Evolutionary conservation across 2,329 filamentous ascomycete species (phyloP).

Genomic region (Fulvia fulva): DNA sequence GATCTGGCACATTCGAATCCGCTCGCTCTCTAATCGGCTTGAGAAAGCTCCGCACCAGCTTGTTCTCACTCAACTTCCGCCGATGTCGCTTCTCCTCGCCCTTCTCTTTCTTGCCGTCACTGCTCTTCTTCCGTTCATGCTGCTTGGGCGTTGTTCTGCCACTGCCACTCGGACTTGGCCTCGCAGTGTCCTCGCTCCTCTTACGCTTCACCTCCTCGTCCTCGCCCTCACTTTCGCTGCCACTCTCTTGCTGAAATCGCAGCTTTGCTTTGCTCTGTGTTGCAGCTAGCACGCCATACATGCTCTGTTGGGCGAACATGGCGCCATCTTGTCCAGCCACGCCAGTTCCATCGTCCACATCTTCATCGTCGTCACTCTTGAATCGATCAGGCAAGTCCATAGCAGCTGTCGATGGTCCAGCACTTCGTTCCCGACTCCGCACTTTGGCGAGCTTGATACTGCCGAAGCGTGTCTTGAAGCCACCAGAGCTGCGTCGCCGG

Average conservation of each 20-base stretch:
- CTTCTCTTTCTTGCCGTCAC: conserved; percentile 4
- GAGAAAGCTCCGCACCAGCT: conserved; percentile 62
- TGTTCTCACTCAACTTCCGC: conserved; percentile 60
- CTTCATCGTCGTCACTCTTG: conserved; percentile 18
- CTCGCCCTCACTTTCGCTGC: conserved; percentile 59
- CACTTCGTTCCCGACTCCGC: neutral
- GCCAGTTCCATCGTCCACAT: conserved; percentile 19
- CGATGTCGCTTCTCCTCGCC: conserved; percentile 43
- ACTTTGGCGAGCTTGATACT: neutral
- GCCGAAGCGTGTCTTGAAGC: neutral
- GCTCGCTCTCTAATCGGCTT: conserved; percentile 45
- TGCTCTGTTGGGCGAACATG: conserved; percentile 82
- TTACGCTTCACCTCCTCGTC: conserved; percentile 18
- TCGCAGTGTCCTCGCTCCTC: neutral
- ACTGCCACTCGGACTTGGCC: conserved; percentile 6
- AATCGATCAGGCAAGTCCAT: conserved; percentile 21
- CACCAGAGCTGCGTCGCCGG: conserved; percentile 1
- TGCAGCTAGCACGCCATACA: conserved; percentile 88
- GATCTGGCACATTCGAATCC: conserved; percentile 30
- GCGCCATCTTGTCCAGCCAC: conserved; percentile 26
- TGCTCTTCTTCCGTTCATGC: neutral
- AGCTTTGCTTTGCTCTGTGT: conserved; percentile 81
- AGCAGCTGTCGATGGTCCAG: neutral
- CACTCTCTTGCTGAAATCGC: conserved; percentile 63
- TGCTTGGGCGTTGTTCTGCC: conserved; percentile 7